A percentile compares a stretch with the other conserved stretches of the same genome.
Conservation (phyloP, 1,284 basidiomycete genomes). For the Tranzscheliella williamsii region DNA sequence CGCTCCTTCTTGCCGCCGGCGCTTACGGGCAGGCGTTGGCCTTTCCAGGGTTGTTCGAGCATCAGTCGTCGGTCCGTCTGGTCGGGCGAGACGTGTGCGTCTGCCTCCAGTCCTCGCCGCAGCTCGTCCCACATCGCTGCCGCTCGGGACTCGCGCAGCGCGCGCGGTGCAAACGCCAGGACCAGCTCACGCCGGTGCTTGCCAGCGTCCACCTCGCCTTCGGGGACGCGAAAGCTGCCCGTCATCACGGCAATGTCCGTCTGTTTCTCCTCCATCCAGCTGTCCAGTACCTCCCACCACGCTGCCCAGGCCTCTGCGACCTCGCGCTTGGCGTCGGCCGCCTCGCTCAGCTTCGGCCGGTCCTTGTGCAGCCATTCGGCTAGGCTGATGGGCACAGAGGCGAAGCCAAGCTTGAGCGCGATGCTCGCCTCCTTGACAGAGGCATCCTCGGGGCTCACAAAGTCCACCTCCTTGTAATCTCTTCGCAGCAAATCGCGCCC, state of each 20-base stretch:
- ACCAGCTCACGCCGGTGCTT: conserved; percentile 51
- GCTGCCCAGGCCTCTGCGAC: conserved; percentile 37
- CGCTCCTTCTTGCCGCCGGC: conserved; percentile 43
- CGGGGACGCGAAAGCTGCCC: conserved; percentile 32
- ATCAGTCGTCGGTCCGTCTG: conserved; percentile 20
- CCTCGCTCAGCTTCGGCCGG: conserved; percentile 6
- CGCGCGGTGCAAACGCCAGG: conserved; percentile 24
- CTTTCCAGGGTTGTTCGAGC: conserved; percentile 47
- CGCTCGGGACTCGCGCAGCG: conserved; percentile 8
- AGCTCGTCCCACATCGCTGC: conserved; percentile 15
- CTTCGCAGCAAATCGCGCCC: conserved; percentile 78
- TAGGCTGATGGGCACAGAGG: conserved; percentile 45
- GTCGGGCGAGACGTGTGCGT: conserved; percentile 15
- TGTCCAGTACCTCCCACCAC: conserved; percentile 41
- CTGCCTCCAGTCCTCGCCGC: conserved; percentile 19
- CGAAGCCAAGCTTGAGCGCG: conserved; percentile 33
- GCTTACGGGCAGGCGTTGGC: conserved; percentile 27
- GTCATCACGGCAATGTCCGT: conserved; percentile 49
- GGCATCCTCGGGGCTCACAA: conserved; percentile 1
- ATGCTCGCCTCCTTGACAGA: conserved; percentile 1
- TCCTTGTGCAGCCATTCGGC: conserved; percentile 47
- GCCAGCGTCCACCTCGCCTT: conserved; percentile 28
- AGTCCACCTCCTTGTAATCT: conserved; percentile 76
- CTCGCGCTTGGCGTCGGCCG: conserved; percentile 16
- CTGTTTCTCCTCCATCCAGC: conserved; percentile 42